Percentiles rank a stretch among this genome's conserved stretches.
These are phyloP conservation scores for Austroboletus niveus DNA, from an alignment of 1,284 basidiomycete species.

Conservation along the genomic window DNA sequence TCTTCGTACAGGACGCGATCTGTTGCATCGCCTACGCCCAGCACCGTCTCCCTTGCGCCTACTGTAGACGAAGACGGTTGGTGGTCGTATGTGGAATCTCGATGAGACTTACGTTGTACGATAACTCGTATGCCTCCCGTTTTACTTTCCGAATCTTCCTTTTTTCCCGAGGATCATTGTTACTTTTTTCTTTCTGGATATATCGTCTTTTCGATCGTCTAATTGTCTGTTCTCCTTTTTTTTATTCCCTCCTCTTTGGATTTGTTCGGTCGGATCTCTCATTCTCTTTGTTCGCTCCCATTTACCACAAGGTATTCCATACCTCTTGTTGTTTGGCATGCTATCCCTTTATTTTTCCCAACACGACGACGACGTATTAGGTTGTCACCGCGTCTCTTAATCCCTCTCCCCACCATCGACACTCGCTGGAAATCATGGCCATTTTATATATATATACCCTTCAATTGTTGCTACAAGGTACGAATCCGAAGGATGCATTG, in stretches of 20 bases:
- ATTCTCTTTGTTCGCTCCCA: background rate
- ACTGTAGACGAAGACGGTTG: conserved; percentile 73
- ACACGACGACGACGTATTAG: conserved; percentile 8
- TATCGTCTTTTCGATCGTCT: conserved; percentile 3
- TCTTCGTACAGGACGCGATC: conserved; percentile 39
- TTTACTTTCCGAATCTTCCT: background rate
- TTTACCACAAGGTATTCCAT: conserved; percentile 4
- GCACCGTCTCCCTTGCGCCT: conserved; percentile 65
- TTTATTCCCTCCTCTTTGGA: background rate
- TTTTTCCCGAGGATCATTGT: background rate
- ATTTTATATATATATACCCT: conserved; percentile 39
- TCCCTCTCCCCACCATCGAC: conserved; percentile 8
- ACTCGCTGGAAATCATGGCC: conserved; percentile 26
- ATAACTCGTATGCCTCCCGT: conserved; percentile 11
- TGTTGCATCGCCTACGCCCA: conserved; percentile 68
- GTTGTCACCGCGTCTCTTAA: conserved; percentile 3
- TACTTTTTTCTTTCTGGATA: background rate
- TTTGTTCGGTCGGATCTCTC: background rate
- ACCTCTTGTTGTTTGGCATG: conserved; percentile 15
- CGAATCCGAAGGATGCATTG: conserved; percentile 42
- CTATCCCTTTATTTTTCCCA: background rate
- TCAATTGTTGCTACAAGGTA: conserved; percentile 44
- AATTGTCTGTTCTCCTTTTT: conserved; percentile 12
- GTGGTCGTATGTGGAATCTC: conserved; percentile 50
- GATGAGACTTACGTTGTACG: conserved; percentile 4